Base-by-base conservation (phyloP, 768 basidiomycete genomes). In the Asterophora parasitica region DNA sequence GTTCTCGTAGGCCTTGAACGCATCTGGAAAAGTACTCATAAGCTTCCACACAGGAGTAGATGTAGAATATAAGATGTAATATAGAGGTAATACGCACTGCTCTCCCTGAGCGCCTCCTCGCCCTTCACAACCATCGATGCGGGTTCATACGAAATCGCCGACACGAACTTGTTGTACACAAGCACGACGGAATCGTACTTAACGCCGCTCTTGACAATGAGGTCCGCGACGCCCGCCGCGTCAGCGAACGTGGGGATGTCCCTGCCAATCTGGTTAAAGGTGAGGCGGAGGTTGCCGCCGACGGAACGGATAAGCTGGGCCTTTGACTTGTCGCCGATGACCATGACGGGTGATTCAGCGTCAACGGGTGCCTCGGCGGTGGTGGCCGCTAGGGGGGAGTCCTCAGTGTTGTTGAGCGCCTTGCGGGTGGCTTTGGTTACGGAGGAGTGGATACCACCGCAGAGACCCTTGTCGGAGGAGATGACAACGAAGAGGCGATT, bases 391-490 rank as follows among this genome's bases (percentile, higher is more conserved):
- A 77, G 65, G 15, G 72, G 76, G 0, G 76, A 74, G 43, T 76
- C 76, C 27, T 69, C 65, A 36, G 73, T 70, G 59, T 80, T 77
- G 26, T 65, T 69, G 47, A 94, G 61, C 26, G 79, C 85, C 48
- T 78, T 80, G 57, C 90, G 88, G 42, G 92, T 88, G 47, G 83
- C 81, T 71, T 97, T 96, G 58, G 87, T 78, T 63, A 98, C 90
- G 45, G 92, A 92, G 34, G 95, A 98, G 76, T 98, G 95, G 61
- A 99, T 95, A 78, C 96, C 95, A 72, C 96, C 95, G 64, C 95
- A 99, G 49, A 99, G 90, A 72, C 96, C 95, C 73, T 94, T 93
- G 83, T 98, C 95, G 46, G 95, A 97, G 38, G 95, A 96, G 62
- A 96, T 70, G 65, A 94, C 91, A 57, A 98, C 66, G 75, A 95